Evolutionary conservation across 2,329 filamentous ascomycete genomes (phyloP), one percentile per base, ranked within the genome.

Genomic region (Ceratocystiopsis sp.): DNA sequence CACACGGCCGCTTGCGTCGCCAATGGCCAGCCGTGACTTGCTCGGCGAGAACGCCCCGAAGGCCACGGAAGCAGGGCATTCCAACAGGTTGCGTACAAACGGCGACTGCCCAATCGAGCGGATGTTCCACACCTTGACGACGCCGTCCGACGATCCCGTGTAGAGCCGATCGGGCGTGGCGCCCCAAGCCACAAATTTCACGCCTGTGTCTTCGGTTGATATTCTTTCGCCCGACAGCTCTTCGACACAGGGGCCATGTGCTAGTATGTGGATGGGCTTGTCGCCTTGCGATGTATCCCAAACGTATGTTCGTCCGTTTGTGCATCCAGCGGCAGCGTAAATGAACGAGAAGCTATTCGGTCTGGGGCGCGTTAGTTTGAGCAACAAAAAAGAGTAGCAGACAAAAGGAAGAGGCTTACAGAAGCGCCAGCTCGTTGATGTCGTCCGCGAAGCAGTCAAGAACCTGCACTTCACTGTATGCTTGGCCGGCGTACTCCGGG

Each of bases 181-280:
- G 1, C 72, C 75, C 75, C 75, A 80, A 4, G 73, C 67, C 0
- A 68, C 68, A 49, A 80, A 78, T 52, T 78, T 78, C 37, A 78
- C 71, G 2, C 75, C 75, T 0, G 70, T 69, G 45, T 79, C 75
- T 41, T 73, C 71, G 10, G 61, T 58, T 45, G 49, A 51, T 35
- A 45, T 46, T 3, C 25, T 32, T n/a, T 52, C 45, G 16, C 49
- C 50, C 7, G 46, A 34, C 37, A 44, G 45, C 34, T 51, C 48
- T 42, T 61, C 59, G 38, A 61, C 53, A 13, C 59, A 53, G 3
- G 53, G 55, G 11, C 69, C 73, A 48, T 80, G 75, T 8, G 59
- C 49, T 0, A 80, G 59, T 2, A 68, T 56, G 50, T 78, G 73
- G 18, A 75, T 66, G 0, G 73, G 68, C 35, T 61, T 57, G 48